Evolutionary conservation across 495 filamentous ascomycete species (phyloP).

Genomic region (Tetracladium setigerum): DNA sequence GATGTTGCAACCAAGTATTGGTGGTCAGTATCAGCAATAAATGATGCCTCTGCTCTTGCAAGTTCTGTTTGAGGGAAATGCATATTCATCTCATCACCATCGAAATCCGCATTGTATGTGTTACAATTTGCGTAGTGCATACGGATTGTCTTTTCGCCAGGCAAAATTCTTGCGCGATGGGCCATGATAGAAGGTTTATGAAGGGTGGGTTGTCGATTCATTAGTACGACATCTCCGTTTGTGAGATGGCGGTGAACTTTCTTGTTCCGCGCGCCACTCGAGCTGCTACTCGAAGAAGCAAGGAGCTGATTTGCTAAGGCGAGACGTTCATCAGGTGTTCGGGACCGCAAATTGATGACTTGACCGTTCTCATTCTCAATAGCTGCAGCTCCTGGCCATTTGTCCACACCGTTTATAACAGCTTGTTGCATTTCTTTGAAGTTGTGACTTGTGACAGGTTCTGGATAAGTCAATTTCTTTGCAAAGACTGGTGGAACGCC

Average conservation of each 20-base stretch:
- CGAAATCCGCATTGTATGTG: slow-evolving; percentile 99
- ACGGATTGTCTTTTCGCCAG: slow-evolving; percentile 91
- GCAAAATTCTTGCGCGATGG: slow-evolving; percentile 85
- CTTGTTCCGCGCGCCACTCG: slow-evolving; percentile 78
- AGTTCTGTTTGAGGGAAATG: slow-evolving; percentile 98
- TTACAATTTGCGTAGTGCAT: slow-evolving; percentile 99
- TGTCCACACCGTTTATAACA: slow-evolving; percentile 90
- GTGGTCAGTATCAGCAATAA: slow-evolving; percentile 92
- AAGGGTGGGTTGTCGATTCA: slow-evolving; percentile 99
- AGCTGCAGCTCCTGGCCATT: slow-evolving; percentile 88
- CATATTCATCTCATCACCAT: slow-evolving; percentile 99
- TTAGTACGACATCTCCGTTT: slow-evolving; percentile 93
- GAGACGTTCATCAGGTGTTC: slow-evolving; percentile 75
- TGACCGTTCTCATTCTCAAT: slow-evolving; percentile 95
- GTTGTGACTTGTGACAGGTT: slow-evolving; percentile 95
- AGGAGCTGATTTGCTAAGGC: slow-evolving; percentile 87
- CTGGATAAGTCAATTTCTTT: slow-evolving; percentile 90
- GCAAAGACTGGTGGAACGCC: slow-evolving; percentile 97
- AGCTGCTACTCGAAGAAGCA: slow-evolving; percentile 70
- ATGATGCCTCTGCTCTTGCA: slow-evolving; percentile 81
- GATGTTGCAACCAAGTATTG: slow-evolving; percentile 94
- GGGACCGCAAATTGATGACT: slow-evolving; percentile 77
- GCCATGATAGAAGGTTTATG: slow-evolving; percentile 99
- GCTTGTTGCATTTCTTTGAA: slow-evolving; percentile 91
- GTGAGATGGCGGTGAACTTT: slow-evolving; percentile 95